A percentile compares a stretch with the other conserved stretches of the same genome.
Conservation (phyloP, 2,329 filamentous ascomycete species). For the Pseudogymnoascus sp. region DNA sequence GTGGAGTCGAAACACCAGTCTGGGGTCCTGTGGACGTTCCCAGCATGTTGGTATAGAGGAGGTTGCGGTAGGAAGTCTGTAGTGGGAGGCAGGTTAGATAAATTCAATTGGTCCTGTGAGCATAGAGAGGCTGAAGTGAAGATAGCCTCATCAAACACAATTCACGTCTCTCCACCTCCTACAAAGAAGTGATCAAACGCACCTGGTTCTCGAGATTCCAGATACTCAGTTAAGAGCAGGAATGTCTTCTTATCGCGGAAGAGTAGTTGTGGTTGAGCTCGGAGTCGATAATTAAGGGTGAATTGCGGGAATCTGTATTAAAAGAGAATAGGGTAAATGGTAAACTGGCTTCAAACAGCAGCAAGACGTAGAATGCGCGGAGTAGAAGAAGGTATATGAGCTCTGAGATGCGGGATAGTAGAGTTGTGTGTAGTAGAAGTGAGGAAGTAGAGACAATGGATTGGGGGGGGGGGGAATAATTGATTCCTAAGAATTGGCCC, state of each 20-base stretch:
- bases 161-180: not conserved
- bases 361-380: conserved; percentile 3
- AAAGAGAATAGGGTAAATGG: conserved; percentile 6
- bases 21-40: conserved; percentile 76
- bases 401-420: not conserved
- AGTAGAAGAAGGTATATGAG: conserved; percentile 7
- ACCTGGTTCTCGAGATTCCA: conserved; percentile 23
- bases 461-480: not conserved
- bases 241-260: conserved; percentile 18
- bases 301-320: conserved; percentile 7
- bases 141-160: not conserved
- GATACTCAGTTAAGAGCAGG: conserved; percentile 34
- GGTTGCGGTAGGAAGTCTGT: conserved; percentile 3
- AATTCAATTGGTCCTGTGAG: not conserved
- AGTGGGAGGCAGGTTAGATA: not conserved
- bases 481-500: too few relatives aligned
- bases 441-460: not conserved
- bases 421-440: not conserved
- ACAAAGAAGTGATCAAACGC: not conserved
- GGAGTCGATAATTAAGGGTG: not conserved
- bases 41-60: conserved; percentile 60
- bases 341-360: conserved; percentile 8
- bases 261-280: conserved; percentile 1
- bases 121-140: not conserved
- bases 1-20: conserved; percentile 94